phyloP scores from a whole-genome alignment of 2,329 filamentous ascomycete species.

The Aspergillus hiratsukae region DNA sequence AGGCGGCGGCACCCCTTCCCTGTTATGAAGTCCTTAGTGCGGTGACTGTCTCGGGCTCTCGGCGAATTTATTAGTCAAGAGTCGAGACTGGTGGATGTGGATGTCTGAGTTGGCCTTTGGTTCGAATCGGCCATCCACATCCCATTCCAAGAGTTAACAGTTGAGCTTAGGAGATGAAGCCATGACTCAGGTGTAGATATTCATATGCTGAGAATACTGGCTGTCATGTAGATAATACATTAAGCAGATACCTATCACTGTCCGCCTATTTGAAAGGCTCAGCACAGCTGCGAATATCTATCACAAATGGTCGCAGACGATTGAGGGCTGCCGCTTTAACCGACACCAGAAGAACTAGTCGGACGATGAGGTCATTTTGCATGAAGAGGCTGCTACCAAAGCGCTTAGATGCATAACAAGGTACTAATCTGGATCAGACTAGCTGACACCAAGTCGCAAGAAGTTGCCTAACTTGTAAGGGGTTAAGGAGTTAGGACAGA shows the following conservation, averaged over 20 bases:
- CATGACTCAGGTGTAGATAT: too few species aligned
- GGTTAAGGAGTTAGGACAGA: background rate
- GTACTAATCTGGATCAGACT: background rate
- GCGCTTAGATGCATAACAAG: background rate
- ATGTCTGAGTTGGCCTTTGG: background rate
- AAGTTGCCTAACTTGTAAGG: background rate
- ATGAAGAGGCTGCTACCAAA: background rate
- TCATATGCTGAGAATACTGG: background rate
- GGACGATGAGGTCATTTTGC: background rate
- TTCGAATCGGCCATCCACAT: background rate
- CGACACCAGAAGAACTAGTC: background rate
- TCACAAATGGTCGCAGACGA: background rate
- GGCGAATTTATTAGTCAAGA: background rate
- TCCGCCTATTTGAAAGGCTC: background rate
- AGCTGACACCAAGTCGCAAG: background rate
- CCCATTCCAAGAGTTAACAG: background rate
- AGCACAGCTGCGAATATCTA: background rate
- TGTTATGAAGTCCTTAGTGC: background rate
- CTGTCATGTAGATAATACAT: background rate
- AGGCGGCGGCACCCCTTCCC: background rate
- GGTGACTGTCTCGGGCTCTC: background rate
- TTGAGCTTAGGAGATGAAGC: background rate
- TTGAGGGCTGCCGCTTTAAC: background rate
- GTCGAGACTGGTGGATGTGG: background rate
- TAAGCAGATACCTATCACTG: background rate